Evolutionary conservation across 2,329 filamentous ascomycete genomes (phyloP).

Genomic region (Ophiostoma fasciatum): DNA sequence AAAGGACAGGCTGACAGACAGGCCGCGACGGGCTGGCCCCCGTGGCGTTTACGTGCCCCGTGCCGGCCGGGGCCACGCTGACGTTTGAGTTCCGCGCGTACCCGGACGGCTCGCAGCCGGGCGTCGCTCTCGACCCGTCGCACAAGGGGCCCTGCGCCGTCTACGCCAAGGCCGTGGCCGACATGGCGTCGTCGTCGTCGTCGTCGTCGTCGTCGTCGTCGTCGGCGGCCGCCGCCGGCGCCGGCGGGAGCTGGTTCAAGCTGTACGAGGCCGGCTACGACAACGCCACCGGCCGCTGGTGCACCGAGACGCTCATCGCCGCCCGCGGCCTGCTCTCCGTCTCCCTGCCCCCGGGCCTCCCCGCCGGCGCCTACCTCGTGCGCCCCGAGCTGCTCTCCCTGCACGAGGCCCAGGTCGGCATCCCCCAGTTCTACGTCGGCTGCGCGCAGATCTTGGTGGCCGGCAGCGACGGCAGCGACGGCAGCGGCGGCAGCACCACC

Average conservation of each 20-base stretch:
- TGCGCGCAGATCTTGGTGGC: conserved; percentile 58
- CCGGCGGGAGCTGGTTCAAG: conserved; percentile 81
- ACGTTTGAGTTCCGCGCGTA: conserved; percentile 53
- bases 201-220: no score
- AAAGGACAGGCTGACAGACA: conserved; percentile 16
- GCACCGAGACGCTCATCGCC: conserved; percentile 51
- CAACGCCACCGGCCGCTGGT: conserved; percentile 41
- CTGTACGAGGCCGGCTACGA: conserved; percentile 57
- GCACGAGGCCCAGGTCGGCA: conserved; percentile 41
- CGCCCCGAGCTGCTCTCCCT: conserved; percentile 56
- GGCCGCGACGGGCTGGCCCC: conserved; percentile 28
- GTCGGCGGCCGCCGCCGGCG: no score
- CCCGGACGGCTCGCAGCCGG: conserved; percentile 37
- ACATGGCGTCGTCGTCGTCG: no score
- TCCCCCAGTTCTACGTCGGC: conserved; percentile 60
- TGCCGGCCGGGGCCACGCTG: conserved; percentile 36
- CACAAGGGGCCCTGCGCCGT: conserved; percentile 58
- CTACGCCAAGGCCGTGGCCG: conserved; percentile 55
- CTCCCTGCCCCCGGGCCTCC: conserved; percentile 43
- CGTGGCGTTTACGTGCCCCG: conserved; percentile 34
- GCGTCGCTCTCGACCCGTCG: conserved; percentile 40
- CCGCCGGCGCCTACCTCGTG: conserved; percentile 54
- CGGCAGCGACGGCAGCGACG: not conserved
- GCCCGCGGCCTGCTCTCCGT: conserved; percentile 50
- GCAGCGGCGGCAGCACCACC: conserved; percentile 17